A percentile compares a stretch with the other conserved stretches of the same genome.
Conservation (phyloP, 1,284 basidiomycete species). For the Ceratobasidium sp. region DNA sequence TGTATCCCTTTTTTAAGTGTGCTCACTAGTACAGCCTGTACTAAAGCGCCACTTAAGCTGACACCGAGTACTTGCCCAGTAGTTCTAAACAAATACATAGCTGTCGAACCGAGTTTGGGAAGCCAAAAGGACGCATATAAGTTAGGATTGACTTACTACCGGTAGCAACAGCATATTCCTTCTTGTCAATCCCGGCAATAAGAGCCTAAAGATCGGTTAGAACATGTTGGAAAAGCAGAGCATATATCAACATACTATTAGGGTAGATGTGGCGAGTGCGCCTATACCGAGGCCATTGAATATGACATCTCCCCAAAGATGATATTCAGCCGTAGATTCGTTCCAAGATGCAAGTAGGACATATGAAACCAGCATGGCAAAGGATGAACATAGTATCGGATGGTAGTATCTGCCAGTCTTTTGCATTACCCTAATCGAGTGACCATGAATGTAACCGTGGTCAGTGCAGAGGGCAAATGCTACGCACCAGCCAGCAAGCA, state of each 20-base stretch:
- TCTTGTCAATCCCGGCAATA: slow-evolving; percentile 82
- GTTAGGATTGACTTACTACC: slow-evolving; percentile 71
- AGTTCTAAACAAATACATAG: slow-evolving; percentile 82
- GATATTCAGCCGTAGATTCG: slow-evolving; percentile 69
- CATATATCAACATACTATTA: slow-evolving; percentile 70
- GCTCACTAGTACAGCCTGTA: slow-evolving; percentile 79
- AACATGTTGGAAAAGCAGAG: slow-evolving; percentile 46
- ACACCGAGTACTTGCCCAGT: slow-evolving; percentile 93
- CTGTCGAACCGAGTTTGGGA: neutral
- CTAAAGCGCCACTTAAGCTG: slow-evolving; percentile 81
- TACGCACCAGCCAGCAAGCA: slow-evolving; percentile 84
- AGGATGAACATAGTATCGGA: slow-evolving; percentile 73
- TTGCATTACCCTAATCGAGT: slow-evolving; percentile 66
- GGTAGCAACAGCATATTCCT: slow-evolving; percentile 88
- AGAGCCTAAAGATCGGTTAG: slow-evolving; percentile 73
- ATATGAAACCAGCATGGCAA: slow-evolving; percentile 68
- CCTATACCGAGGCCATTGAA: slow-evolving; percentile 87
- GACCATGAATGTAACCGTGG: neutral
- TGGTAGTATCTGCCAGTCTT: slow-evolving; percentile 83
- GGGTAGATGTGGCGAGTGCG: slow-evolving; percentile 81
- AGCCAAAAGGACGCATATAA: slow-evolving; percentile 45
- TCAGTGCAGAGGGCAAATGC: neutral
- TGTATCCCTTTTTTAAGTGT: slow-evolving; percentile 78
- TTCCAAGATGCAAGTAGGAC: slow-evolving; percentile 70
- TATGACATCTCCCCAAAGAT: slow-evolving; percentile 81